Conservation (phyloP, 2,329 filamentous ascomycete species). For the Fusarium subtropicale region DNA sequence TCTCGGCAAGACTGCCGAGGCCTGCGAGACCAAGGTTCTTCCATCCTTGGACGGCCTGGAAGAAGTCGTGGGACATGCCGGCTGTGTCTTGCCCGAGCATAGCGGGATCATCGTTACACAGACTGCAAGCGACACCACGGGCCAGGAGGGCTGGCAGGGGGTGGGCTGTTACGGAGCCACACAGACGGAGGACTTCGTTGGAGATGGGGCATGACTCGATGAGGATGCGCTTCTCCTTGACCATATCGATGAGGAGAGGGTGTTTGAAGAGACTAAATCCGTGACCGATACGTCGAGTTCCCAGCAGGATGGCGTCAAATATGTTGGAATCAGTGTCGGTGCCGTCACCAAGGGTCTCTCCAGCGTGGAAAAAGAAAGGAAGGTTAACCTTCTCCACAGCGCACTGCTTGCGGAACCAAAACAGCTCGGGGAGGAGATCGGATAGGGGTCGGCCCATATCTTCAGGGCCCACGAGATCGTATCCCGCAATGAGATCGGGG, state of each 20-base stretch:
- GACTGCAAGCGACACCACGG: conserved; percentile 82
- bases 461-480: conserved; percentile 91
- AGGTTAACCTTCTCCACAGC: conserved; percentile 81
- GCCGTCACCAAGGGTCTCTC: conserved; percentile 83
- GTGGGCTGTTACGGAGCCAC: conserved; percentile 79
- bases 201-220: conserved; percentile 92
- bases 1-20: conserved; percentile 88
- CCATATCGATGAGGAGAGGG: conserved; percentile 86
- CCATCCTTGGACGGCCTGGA: conserved; percentile 92
- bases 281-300: conserved; percentile 89
- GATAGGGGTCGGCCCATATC: conserved; percentile 79
- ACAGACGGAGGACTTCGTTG: conserved; percentile 87
- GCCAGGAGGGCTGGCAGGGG: conserved; percentile 86
- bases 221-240: conserved; percentile 88
- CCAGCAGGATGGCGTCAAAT: conserved; percentile 88
- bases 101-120: conserved; percentile 92
- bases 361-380: conserved; percentile 96
- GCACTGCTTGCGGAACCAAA: conserved; percentile 94
- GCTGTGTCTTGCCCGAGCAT: conserved; percentile 86
- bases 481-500: conserved; percentile 84
- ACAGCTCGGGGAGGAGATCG: conserved; percentile 84
- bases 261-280: conserved; percentile 92
- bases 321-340: conserved; percentile 82
- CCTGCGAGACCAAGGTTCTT: conserved; percentile 91
- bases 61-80: conserved; percentile 92